Conservation (phyloP, 768 basidiomycete species). For the Suillus subaureus region DNA sequence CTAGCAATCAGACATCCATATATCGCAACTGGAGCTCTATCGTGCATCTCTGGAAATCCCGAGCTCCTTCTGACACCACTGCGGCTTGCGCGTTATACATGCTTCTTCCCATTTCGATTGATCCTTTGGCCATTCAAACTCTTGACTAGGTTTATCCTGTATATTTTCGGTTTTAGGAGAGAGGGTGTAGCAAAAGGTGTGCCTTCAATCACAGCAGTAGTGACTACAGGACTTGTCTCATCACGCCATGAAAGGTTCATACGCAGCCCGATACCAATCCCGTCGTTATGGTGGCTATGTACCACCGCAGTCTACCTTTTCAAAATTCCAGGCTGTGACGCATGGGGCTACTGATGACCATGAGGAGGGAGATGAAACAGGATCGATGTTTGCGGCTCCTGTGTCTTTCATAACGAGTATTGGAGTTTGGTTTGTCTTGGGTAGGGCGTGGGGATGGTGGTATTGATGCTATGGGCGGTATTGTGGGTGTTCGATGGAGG, state of each 20-base stretch:
- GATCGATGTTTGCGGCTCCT: not conserved
- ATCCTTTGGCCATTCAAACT: conserved; percentile 1
- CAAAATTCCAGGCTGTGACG: conserved; percentile 4
- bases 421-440: not conserved
- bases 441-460: conserved; percentile 1
- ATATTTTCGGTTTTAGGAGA: conserved; percentile 3
- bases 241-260: not conserved
- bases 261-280: conserved; percentile 10
- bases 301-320: conserved; percentile 4
- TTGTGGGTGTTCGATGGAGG: not conserved
- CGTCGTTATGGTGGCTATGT: conserved; percentile 12
- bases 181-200: conserved; percentile 4
- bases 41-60: not conserved
- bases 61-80: conserved; percentile 7
- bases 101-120: not conserved
- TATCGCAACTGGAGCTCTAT: not conserved
- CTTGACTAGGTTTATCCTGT: conserved; percentile 2
- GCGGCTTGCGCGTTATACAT: no score
- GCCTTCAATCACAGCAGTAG: not conserved
- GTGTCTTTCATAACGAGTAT: not conserved
- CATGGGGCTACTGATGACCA: conserved; percentile 5
- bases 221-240: not conserved
- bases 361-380: not conserved
- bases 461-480: not conserved
- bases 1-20: conserved; percentile 9